A percentile compares a stretch with the other conserved stretches of the same genome.
These are phyloP conservation scores for Opeltia flavorubescens DNA, from an alignment of 495 filamentous ascomycete genomes.

Conservation along the genomic window DNA sequence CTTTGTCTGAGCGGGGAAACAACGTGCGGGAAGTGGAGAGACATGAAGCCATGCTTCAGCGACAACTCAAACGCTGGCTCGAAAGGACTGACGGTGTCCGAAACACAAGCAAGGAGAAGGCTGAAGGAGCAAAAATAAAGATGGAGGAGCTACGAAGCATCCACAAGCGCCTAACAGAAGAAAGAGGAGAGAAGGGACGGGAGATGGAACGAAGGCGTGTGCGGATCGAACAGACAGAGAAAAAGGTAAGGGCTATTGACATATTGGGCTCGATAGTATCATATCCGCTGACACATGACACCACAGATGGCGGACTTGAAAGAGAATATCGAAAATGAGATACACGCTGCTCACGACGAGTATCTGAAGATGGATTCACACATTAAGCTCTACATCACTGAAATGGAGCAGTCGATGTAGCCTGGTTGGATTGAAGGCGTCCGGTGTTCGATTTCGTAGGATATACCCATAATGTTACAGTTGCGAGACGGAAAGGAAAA, in stretches of 20 bases:
- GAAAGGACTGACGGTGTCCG: slow-evolving; percentile 73
- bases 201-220: slow-evolving; percentile 88
- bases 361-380: slow-evolving; percentile 94
- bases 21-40: slow-evolving; percentile 84
- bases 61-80: slow-evolving; percentile 69
- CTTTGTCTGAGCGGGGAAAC: slow-evolving; percentile 71
- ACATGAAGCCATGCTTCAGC: slow-evolving; percentile 65
- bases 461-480: too few species aligned
- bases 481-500: too few species aligned
- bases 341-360: slow-evolving; percentile 74
- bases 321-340: slow-evolving; percentile 90
- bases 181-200: slow-evolving; percentile 66
- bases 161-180: slow-evolving; percentile 69
- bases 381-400: slow-evolving; percentile 92
- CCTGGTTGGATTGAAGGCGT: neutral
- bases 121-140: slow-evolving; percentile 58
- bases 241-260: slow-evolving; percentile 86
- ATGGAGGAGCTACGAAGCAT: slow-evolving; percentile 82
- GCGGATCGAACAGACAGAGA: slow-evolving; percentile 92
- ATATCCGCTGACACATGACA: slow-evolving; percentile 21
- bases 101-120: slow-evolving; percentile 65
- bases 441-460: neutral
- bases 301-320: slow-evolving; percentile 87
- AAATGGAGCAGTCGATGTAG: slow-evolving; percentile 72
- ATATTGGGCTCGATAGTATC: neutral